These are phyloP conservation scores for Candida sojae DNA, from an alignment of 1,139 yeast genomes.

Conservation along the genomic window DNA sequence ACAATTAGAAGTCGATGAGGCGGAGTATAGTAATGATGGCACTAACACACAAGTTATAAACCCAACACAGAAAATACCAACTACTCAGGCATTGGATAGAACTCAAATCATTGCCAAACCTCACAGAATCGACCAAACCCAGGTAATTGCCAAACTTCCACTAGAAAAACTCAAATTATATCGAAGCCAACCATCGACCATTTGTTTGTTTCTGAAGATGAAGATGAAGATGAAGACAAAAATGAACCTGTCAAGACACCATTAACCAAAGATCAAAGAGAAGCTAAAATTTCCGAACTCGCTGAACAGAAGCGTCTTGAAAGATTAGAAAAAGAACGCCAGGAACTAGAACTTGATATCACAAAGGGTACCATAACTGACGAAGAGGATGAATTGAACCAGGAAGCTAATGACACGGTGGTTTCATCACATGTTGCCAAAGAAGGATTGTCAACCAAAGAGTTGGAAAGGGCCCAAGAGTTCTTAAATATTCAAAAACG, in stretches of 20 bases:
- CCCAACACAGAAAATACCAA: conserved; percentile 6
- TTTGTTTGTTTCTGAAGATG: conserved; percentile 11
- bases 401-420: conserved; percentile 21
- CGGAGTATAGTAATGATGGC: conserved; percentile 17
- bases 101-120: not conserved
- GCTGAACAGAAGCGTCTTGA: conserved; percentile 25
- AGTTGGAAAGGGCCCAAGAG: conserved; percentile 35
- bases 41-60: conserved; percentile 4
- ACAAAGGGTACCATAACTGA: conserved; percentile 39
- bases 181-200: conserved; percentile 1
- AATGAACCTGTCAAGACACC: conserved; percentile 12
- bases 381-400: conserved; percentile 40
- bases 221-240: conserved; percentile 13
- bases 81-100: conserved; percentile 1
- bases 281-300: conserved; percentile 22
- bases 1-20: conserved; percentile 30
- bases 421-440: conserved; percentile 16
- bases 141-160: not conserved
- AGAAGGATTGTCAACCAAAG: conserved; percentile 22
- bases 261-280: conserved; percentile 22
- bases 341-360: conserved; percentile 34
- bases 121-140: not conserved
- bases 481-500: conserved; percentile 41
- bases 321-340: conserved; percentile 18
- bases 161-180: conserved; percentile 5